Evolutionary conservation across 306 rosid species (phyloP).

Genomic region (Astragalus membranaceus): DNA sequence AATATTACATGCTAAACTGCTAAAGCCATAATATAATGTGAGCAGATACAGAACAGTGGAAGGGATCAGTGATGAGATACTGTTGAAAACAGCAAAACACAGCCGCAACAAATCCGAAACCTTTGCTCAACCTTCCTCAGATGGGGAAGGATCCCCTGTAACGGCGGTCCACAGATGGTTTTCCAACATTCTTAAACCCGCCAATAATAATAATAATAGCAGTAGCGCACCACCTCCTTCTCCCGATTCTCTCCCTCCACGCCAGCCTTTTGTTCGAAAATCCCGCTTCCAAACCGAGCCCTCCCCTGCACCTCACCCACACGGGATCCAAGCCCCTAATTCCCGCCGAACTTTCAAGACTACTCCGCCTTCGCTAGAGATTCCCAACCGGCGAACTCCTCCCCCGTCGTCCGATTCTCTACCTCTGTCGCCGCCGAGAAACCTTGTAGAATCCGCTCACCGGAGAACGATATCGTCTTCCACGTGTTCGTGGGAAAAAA

Average conservation of each 20-base stretch:
- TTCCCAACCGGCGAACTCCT: conserved; percentile 17
- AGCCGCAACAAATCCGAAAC: conserved; percentile 57
- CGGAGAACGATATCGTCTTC: conserved; percentile 54
- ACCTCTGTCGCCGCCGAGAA: conserved; percentile 70
- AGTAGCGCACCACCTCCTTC: not conserved
- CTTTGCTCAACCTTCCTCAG: not conserved
- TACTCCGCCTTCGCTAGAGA: conserved; percentile 16
- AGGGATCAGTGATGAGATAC: conserved; percentile 66
- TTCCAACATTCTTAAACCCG: conserved; percentile 48
- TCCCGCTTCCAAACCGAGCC: conserved; percentile 66
- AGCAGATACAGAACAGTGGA: conserved; percentile 44
- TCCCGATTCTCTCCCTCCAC: conserved; percentile 31
- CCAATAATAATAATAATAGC: not conserved
- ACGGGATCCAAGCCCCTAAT: conserved; percentile 30
- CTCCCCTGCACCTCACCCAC: conserved; percentile 40
- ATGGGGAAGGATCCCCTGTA: conserved; percentile 38
- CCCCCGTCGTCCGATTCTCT: not conserved
- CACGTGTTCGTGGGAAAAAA: conserved; percentile 49
- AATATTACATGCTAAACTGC: too few relatives aligned
- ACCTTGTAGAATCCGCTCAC: conserved; percentile 47
- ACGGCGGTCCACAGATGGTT: conserved; percentile 57
- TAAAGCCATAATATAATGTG: not conserved
- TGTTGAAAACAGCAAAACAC: conserved; percentile 54
- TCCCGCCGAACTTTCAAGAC: conserved; percentile 32
- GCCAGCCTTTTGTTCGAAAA: conserved; percentile 34